These are phyloP conservation scores for Wickerhamiella infanticola DNA, from an alignment of 1,139 yeast genomes.

Conservation along the genomic window DNA sequence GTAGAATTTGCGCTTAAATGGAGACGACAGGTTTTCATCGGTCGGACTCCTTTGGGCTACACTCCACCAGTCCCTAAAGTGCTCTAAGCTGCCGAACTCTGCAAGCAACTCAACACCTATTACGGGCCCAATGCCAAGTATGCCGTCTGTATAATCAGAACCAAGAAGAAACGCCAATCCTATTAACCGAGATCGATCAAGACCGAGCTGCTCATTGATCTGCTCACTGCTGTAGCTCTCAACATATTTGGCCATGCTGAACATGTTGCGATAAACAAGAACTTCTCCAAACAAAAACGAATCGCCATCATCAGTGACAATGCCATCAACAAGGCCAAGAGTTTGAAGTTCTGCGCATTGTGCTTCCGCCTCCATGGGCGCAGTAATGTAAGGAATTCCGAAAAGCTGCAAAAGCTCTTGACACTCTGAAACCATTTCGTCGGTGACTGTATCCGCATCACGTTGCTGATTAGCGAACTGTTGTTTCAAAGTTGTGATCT, in stretches of 20 bases:
- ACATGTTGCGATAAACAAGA: constrained; percentile 77
- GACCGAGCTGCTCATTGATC: constrained; percentile 48
- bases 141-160: constrained; percentile 87
- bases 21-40: constrained; percentile 11
- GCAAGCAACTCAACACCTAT: constrained; percentile 86
- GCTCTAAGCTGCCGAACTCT: constrained; percentile 42
- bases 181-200: constrained; percentile 47
- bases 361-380: constrained; percentile 98
- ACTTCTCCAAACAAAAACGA: constrained; percentile 89
- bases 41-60: constrained; percentile 27
- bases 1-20: constrained; percentile 31
- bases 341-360: constrained; percentile 72
- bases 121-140: constrained; percentile 87
- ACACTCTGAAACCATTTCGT: constrained; percentile 73
- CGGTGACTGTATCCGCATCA: constrained; percentile 85
- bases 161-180: constrained; percentile 74
- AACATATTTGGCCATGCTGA: constrained; percentile 82
- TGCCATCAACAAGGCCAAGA: constrained; percentile 75
- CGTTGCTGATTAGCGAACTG: constrained; percentile 55
- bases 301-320: constrained; percentile 95
- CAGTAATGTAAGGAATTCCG: constrained; percentile 87
- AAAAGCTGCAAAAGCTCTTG: constrained; percentile 73
- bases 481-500: constrained; percentile 34
- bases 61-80: constrained; percentile 44
- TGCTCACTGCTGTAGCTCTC: constrained; percentile 61